A percentile compares a stretch with the other conserved stretches of the same genome.
Conservation (phyloP, 1,284 basidiomycete species). For the Ceratobasidium sp. region DNA sequence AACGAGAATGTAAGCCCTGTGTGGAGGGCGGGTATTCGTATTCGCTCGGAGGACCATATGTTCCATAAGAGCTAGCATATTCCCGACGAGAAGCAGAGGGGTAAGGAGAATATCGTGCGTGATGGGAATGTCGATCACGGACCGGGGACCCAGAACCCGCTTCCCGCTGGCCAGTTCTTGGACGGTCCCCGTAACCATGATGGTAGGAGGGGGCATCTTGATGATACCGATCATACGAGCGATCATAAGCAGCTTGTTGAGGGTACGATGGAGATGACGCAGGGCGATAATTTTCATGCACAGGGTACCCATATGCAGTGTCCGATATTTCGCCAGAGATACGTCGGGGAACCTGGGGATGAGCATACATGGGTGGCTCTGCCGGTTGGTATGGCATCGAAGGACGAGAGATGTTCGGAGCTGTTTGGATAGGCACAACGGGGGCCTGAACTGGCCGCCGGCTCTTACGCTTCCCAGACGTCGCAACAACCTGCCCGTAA, state of each 20-base stretch:
- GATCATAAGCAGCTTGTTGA: background rate
- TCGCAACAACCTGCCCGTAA: slow-evolving; percentile 77
- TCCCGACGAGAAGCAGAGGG: slow-evolving; percentile 32
- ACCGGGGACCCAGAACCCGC: slow-evolving; percentile 26
- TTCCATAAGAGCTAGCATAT: background rate
- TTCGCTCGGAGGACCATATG: slow-evolving; percentile 17
- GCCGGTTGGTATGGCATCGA: slow-evolving; percentile 23
- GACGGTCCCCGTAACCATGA: slow-evolving; percentile 15
- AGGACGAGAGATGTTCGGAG: slow-evolving; percentile 7
- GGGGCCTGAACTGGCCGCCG: slow-evolving; percentile 35
- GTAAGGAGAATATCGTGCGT: slow-evolving; percentile 34
- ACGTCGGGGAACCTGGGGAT: slow-evolving; percentile 36
- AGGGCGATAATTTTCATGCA: slow-evolving; percentile 34
- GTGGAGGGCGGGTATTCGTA: slow-evolving; percentile 8
- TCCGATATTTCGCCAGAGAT: slow-evolving; percentile 39
- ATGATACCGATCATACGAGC: slow-evolving; percentile 37
- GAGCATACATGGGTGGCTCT: slow-evolving; percentile 37
- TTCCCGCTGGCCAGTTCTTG: slow-evolving; percentile 23
- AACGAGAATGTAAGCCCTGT: slow-evolving; percentile 20
- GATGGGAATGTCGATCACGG: slow-evolving; percentile 26
- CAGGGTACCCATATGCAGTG: slow-evolving; percentile 21
- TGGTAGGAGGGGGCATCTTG: slow-evolving; percentile 14
- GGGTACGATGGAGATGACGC: slow-evolving; percentile 35
- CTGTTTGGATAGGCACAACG: slow-evolving; percentile 23
- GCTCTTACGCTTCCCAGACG: slow-evolving; percentile 52